Base-by-base conservation (phyloP, 345 rosid genomes). In the Mangifera indica region DNA sequence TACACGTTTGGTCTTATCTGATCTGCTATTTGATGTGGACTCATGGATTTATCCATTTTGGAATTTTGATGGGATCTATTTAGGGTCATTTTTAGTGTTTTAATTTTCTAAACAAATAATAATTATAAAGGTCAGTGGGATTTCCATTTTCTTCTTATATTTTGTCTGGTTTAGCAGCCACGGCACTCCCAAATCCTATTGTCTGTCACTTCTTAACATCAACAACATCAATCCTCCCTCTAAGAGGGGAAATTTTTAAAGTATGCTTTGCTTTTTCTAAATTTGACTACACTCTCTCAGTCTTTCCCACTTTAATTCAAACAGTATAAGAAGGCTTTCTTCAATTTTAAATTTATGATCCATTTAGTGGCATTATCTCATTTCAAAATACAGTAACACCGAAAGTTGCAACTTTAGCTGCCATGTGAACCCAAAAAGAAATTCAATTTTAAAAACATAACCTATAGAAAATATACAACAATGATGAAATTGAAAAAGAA, bases 271-370 rank as follows among this genome's bases (percentile, higher is more conserved):
- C 42, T 37, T 37, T 34, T 64, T 64, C 53, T 17, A 25, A 26
- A 66, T 25, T 66, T 49, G 69, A 49, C 69, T 49, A 13, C 42
- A 17, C 24, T 65, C 69, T 25, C 1, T 29, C 42, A 17, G 22
- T 65, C 69, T 25, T 3, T 29, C 32, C 56, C 69, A 65, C 69
- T 25, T 48, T 18, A 65, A 65, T 25, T 48, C 10, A 65, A 46
- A 17, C 54, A 49, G 57, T 17, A 4, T 1, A 10, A 12, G 21
- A 2, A 32, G 8, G 20, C 48, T 61, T 61, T 17, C 14, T 48
- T 65, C 10, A 48, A 24, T 65, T 65, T 13, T 24, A 46, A 65
- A 9, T 15, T 65, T 65, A 34, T 34, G 4, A 7, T 5, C 4
- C 7, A 24, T 37, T 5, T 37, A 46, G 68, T 64, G 68, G 68